Evolutionary conservation across 225 moss, liverwort and hornwort species (phyloP).

Genomic region (Lunularia cruciata): DNA sequence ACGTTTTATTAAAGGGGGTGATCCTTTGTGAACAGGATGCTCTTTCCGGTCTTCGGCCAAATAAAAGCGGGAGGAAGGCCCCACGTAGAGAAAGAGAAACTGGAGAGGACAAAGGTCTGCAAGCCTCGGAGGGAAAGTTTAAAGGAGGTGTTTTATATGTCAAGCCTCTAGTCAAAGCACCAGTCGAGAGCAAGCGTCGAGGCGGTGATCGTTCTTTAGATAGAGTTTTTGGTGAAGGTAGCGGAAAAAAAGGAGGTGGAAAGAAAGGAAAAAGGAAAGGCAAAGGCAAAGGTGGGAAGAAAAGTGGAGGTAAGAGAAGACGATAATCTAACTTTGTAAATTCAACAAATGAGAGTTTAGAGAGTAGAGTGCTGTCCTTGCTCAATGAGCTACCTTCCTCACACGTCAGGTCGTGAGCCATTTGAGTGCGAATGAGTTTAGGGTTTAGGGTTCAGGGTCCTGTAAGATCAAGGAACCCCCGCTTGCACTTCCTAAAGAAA

Average conservation of each 20-base stretch:
- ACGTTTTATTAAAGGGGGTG: too few species aligned
- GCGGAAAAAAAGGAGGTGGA: conserved; percentile 36
- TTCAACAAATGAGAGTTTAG: too few species aligned
- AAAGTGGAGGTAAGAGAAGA: conserved; percentile 33
- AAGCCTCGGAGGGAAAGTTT: conserved; percentile 76
- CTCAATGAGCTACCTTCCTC: too few species aligned
- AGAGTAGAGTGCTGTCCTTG: too few species aligned
- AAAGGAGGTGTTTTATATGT: conserved; percentile 89
- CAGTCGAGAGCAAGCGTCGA: conserved; percentile 40
- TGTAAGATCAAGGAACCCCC: too few species aligned
- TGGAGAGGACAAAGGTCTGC: conserved; percentile 61
- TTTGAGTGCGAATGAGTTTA: too few species aligned
- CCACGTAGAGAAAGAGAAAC: conserved; percentile 24
- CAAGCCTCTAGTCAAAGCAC: conserved; percentile 54
- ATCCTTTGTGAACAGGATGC: conserved; percentile 50
- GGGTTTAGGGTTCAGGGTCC: too few species aligned
- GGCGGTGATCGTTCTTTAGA: conserved; percentile 52
- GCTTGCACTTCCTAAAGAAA: too few species aligned
- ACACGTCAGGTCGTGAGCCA: too few species aligned
- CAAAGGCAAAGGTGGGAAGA: conserved; percentile 56
- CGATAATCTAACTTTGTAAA: not conserved
- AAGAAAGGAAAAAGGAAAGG: conserved; percentile 54
- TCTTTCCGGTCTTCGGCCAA: conserved; percentile 66
- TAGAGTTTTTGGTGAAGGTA: conserved; percentile 58
- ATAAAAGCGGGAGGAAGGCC: conserved; percentile 46